Conservation (phyloP, 768 basidiomycete genomes). For the Hemileccinum impolitum region DNA sequence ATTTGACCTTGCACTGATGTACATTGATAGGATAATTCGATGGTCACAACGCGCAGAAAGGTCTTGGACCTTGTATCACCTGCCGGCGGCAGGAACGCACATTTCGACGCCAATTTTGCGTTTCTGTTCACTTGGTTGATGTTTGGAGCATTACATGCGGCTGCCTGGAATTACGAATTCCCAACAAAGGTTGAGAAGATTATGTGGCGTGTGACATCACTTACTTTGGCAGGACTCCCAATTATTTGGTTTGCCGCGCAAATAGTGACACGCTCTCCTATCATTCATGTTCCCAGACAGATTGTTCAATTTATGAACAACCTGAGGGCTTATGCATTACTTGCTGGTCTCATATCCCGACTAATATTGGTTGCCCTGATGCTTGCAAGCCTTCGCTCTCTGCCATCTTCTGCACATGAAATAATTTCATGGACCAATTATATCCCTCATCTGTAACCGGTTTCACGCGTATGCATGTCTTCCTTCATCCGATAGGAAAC, state of each 20-base stretch:
- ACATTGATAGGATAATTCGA: not conserved
- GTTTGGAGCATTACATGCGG: not conserved
- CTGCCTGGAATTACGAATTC: constrained; percentile 4
- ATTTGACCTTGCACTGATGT: no score
- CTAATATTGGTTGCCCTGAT: not conserved
- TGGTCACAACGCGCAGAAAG: not conserved
- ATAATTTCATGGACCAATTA: not conserved
- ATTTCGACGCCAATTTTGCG: no score
- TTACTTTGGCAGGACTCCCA: not conserved
- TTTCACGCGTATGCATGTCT: not conserved
- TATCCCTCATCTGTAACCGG: not conserved
- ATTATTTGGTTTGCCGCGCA: no score
- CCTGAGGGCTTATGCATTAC: not conserved
- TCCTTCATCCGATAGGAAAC: no score
- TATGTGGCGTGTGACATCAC: not conserved
- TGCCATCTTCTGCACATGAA: not conserved
- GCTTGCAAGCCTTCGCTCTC: constrained; percentile 3
- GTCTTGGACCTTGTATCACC: no score
- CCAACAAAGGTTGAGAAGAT: not conserved
- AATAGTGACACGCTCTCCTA: no score
- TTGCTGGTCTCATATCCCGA: not conserved
- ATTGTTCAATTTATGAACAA: no score
- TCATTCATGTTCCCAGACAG: no score
- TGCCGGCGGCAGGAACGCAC: no score
- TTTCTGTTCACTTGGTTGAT: not conserved